Evolutionary conservation across 768 basidiomycete species (phyloP).

Genomic region (Xerocomellus dryophilus): DNA sequence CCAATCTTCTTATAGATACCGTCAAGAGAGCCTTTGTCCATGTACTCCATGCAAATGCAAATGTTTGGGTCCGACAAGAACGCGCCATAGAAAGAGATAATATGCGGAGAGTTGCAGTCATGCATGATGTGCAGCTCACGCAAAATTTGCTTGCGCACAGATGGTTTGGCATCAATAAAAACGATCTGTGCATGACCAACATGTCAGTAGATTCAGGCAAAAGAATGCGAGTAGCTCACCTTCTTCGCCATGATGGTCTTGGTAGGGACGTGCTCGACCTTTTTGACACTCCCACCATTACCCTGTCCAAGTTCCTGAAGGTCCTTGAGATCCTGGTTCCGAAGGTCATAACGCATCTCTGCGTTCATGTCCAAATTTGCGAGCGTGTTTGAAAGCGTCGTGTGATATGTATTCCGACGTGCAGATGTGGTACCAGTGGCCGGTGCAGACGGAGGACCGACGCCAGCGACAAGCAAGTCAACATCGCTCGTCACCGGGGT

Average conservation of each 20-base stretch:
- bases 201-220: background rate
- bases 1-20: conserved; percentile 96
- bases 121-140: conserved; percentile 99
- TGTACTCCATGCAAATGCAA: conserved; percentile 97
- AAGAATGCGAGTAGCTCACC: conserved; percentile 44
- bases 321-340: conserved; percentile 88
- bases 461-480: conserved; percentile 48
- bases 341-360: conserved; percentile 80
- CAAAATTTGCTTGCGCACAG: conserved; percentile 95
- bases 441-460: conserved; percentile 50
- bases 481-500: conserved; percentile 25
- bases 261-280: conserved; percentile 89
- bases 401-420: conserved; percentile 72
- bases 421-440: conserved; percentile 49
- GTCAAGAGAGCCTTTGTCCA: conserved; percentile 93
- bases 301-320: conserved; percentile 91
- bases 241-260: conserved; percentile 98
- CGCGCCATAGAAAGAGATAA: conserved; percentile 96
- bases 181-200: conserved; percentile 60
- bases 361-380: conserved; percentile 84
- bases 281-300: conserved; percentile 96
- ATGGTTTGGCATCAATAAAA: conserved; percentile 93
- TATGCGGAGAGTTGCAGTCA: conserved; percentile 89
- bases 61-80: conserved; percentile 97
- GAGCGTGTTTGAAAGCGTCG: conserved; percentile 75